Conservation (phyloP, 352 stramenopile species). For the Phytophthora crassamura region DNA sequence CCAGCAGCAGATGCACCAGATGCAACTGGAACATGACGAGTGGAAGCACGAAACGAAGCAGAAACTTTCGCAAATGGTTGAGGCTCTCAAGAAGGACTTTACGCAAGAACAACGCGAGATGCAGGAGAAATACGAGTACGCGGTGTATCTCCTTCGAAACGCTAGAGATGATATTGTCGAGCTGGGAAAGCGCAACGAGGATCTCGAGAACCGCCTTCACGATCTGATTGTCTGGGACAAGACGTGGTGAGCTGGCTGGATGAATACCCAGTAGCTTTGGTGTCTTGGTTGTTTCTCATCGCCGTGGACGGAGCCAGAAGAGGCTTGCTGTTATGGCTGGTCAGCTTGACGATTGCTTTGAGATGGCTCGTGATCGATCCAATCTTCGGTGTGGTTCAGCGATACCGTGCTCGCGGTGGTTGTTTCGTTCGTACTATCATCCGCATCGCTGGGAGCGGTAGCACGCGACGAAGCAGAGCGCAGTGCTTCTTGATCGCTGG, state of each 20-base stretch:
- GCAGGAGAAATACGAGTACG: slow-evolving; percentile 60
- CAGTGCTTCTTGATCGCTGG: background rate
- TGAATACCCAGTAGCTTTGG: too few species aligned
- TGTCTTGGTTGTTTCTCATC: background rate
- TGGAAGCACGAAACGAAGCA: slow-evolving; percentile 57
- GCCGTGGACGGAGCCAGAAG: background rate
- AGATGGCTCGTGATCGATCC: background rate
- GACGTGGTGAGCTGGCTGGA: slow-evolving; percentile 45
- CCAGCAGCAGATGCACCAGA: slow-evolving; percentile 63
- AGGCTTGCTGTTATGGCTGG: background rate
- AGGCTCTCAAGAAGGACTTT: slow-evolving; percentile 62
- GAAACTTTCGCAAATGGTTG: slow-evolving; percentile 57
- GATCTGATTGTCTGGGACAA: slow-evolving; percentile 48
- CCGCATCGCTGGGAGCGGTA: background rate
- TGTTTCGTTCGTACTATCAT: background rate
- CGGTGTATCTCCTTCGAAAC: slow-evolving; percentile 55
- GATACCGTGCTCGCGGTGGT: slow-evolving; percentile 3
- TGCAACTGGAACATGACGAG: slow-evolving; percentile 64
- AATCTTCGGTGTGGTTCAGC: slow-evolving; percentile 2
- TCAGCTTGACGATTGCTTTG: background rate
- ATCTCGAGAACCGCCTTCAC: slow-evolving; percentile 58
- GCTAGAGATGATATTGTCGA: slow-evolving; percentile 70
- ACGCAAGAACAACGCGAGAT: slow-evolving; percentile 52
- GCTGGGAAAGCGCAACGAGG: slow-evolving; percentile 58
- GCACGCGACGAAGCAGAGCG: background rate